These are phyloP conservation scores for Clonostachys rhizophaga DNA, from an alignment of 2,329 filamentous ascomycete species.

Conservation along the genomic window DNA sequence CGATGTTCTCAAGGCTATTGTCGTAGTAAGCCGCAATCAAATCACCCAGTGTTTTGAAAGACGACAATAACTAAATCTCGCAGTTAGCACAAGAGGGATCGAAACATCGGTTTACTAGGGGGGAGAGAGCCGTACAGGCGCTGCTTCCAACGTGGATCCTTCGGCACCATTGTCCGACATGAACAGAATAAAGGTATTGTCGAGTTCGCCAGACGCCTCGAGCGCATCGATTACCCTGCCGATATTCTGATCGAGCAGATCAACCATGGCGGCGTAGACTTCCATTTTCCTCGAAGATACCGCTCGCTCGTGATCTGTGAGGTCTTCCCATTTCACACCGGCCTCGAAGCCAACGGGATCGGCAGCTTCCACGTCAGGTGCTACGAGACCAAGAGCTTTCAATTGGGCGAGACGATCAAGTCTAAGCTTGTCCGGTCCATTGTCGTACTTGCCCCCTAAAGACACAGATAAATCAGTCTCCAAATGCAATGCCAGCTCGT, in stretches of 20 bases:
- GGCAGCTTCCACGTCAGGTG: neutral
- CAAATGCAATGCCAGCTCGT: too few relatives aligned
- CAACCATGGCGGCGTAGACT: slow-evolving; percentile 60
- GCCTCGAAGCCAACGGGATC: neutral
- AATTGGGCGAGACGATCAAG: slow-evolving; percentile 44
- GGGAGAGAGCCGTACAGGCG: neutral
- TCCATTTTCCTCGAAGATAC: neutral
- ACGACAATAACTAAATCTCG: slow-evolving; percentile 21
- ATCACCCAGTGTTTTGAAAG: slow-evolving; percentile 43
- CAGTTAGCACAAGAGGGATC: too few relatives aligned
- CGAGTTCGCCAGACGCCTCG: slow-evolving; percentile 48
- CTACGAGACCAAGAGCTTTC: slow-evolving; percentile 49
- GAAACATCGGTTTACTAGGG: too few relatives aligned
- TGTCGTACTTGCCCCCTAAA: slow-evolving; percentile 46
- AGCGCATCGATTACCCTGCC: slow-evolving; percentile 55
- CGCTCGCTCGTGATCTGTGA: neutral
- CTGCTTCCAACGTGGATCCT: slow-evolving; percentile 52
- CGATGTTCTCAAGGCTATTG: slow-evolving; percentile 44
- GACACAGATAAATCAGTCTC: too few relatives aligned
- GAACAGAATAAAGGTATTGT: slow-evolving; percentile 62
- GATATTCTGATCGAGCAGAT: slow-evolving; percentile 55
- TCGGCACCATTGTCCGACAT: slow-evolving; percentile 61
- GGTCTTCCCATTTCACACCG: too few relatives aligned
- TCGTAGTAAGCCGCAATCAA: slow-evolving; percentile 53
- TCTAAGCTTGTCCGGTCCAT: slow-evolving; percentile 53